These are phyloP conservation scores for Botrytis cinerea DNA, from an alignment of 2,329 filamentous ascomycete species.

Conservation along the genomic window DNA sequence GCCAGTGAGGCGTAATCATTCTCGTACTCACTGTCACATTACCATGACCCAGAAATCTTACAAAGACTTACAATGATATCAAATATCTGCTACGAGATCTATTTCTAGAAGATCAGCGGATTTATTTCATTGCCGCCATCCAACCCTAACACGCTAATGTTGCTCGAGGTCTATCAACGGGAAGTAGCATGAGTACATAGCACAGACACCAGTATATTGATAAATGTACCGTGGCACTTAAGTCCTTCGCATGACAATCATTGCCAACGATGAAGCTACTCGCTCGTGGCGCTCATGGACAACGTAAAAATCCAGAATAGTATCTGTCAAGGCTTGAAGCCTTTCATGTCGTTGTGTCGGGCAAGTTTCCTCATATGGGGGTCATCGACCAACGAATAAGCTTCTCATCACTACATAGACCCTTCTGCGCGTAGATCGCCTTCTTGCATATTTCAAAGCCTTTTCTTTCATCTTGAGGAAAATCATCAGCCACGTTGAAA, in stretches of 20 bases:
- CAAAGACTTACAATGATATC: constrained; percentile 21
- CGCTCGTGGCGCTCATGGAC: constrained; percentile 19
- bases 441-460: constrained; percentile 30
- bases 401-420: constrained; percentile 3
- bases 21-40: constrained; percentile 16
- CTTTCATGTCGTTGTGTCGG: background rate
- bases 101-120: constrained; percentile 32
- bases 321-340: constrained; percentile 18
- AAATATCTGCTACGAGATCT: constrained; percentile 26
- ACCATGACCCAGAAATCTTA: constrained; percentile 10
- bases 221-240: constrained; percentile 23
- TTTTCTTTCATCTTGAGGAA: constrained; percentile 17
- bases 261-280: constrained; percentile 21
- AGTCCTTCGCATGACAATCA: constrained; percentile 19
- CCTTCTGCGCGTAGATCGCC: constrained; percentile 24
- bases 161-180: constrained; percentile 35
- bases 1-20: constrained; percentile 22
- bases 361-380: background rate
- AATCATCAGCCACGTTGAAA: constrained; percentile 24
- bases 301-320: constrained; percentile 7
- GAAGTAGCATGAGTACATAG: constrained; percentile 32
- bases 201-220: constrained; percentile 24
- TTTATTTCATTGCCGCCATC: constrained; percentile 22
- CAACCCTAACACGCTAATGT: constrained; percentile 30
- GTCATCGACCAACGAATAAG: constrained; percentile 13